Percentiles rank a stretch among this genome's conserved stretches.
Evolutionary conservation across 106 monocot species (phyloP).

Genomic region (Allium fistulosum): DNA sequence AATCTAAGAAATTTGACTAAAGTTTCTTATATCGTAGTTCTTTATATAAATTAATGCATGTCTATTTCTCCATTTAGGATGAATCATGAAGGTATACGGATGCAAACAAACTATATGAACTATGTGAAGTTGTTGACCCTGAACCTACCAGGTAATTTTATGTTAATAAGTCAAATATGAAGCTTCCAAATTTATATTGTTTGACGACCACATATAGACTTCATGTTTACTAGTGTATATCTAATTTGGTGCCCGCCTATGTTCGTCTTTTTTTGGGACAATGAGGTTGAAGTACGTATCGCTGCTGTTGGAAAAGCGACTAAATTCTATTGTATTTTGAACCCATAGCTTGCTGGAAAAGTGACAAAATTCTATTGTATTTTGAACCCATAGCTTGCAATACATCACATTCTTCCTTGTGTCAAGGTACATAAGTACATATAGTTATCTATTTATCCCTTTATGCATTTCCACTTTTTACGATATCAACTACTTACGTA

Average conservation of each 20-base stretch:
- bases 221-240: not conserved
- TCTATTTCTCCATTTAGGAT: constrained; percentile 38
- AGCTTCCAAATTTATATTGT: not conserved
- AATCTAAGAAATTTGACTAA: too few relatives aligned
- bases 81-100: constrained; percentile 96
- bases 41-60: too few relatives aligned
- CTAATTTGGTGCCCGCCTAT: constrained; percentile 18
- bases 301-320: constrained; percentile 17
- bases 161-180: not conserved
- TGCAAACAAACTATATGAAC: constrained; percentile 88
- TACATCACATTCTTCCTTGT: constrained; percentile 20
- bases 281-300: constrained; percentile 18
- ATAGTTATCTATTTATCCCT: not conserved
- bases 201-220: not conserved
- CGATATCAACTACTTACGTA: too few relatives aligned
- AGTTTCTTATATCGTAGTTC: too few relatives aligned
- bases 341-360: too few relatives aligned
- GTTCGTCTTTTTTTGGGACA: constrained; percentile 14
- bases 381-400: too few relatives aligned
- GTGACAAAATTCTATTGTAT: too few relatives aligned
- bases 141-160: constrained; percentile 1
- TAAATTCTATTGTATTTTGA: constrained; percentile 14
- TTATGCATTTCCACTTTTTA: not conserved
- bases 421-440: constrained; percentile 7
- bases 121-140: constrained; percentile 71